phyloP scores from a whole-genome alignment of 768 basidiomycete genomes.

The Russula brevipes region DNA sequence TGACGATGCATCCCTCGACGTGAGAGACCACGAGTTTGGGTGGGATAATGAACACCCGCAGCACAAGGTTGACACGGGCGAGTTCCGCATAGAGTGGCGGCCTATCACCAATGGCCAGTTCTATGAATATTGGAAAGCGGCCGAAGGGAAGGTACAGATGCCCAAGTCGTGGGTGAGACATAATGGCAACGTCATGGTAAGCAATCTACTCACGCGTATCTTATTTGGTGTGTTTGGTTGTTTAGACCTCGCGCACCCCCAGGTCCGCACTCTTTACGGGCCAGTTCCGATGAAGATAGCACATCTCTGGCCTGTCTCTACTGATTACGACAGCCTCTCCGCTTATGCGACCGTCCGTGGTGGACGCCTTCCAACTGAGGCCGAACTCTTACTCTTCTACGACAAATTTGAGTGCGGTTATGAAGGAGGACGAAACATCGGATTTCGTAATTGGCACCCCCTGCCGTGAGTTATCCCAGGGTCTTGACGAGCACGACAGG shows the following conservation, averaged over 20 bases:
- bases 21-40: constrained; percentile 66
- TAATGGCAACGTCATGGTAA: constrained; percentile 47
- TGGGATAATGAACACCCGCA: constrained; percentile 93
- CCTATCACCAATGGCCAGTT: constrained; percentile 90
- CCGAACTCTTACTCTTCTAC: constrained; percentile 77
- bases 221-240: background rate
- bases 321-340: constrained; percentile 72
- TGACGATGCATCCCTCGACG: constrained; percentile 44
- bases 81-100: constrained; percentile 77
- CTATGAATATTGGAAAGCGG: constrained; percentile 53
- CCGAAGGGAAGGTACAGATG: constrained; percentile 43
- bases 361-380: constrained; percentile 89
- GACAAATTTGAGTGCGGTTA: constrained; percentile 70
- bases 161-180: constrained; percentile 73
- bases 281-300: constrained; percentile 74
- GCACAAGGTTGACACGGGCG: constrained; percentile 50
- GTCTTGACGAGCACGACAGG: background rate
- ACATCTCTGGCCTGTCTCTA: constrained; percentile 79
- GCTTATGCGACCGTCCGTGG: constrained; percentile 81
- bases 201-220: constrained; percentile 12
- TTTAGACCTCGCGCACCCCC: background rate
- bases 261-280: constrained; percentile 86
- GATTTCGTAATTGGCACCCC: constrained; percentile 92
- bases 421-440: constrained; percentile 74
- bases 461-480: constrained; percentile 57